Evolutionary conservation across 202 grass and related monocot genomes (phyloP), one percentile per base, ranked within the genome.

Genomic region (Carex arenaria): DNA sequence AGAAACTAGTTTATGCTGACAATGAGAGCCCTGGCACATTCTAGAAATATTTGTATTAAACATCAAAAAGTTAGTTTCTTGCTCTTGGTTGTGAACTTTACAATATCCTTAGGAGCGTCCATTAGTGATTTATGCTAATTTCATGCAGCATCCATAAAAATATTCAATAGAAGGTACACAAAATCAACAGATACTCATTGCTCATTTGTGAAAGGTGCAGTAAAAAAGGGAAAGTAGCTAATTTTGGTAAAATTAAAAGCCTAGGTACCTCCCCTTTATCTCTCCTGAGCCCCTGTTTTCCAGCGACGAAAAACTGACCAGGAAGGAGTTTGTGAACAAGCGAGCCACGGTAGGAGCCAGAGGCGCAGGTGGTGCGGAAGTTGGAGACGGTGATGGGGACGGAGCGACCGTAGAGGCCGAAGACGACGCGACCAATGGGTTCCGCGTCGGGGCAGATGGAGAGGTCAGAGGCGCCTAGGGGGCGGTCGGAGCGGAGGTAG

Each of bases 261-360:
- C 20, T 30, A 2, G 15, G 20, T 74, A 78, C 95, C 69, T 86
- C 92, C 15, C 92, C 92, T 83, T 91, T 97, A 47, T 97, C 94
- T 81, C 82, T 85, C 40, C 89, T 80, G 32, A 79, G 63, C 38
- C 92, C 90, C 87, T 98, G 95, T 61, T 81, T 91, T 57, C 95
- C 95, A 53, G 89, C 92, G 78, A 90, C 85, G 70, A 98, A 98
- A 86, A 98, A 94, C 54, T 91, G 95, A 61, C 95, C 95, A 22
- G 89, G 87, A 62, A 90, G 70, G 69, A 98, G 87, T 84, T 98
- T 98, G 66, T 98, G 95, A 64, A 98, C 86, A 78, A 98, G 90
- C 5, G 92, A 91, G 8, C 95, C 95, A 43, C 86, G 87, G 75
- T 98, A 98, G 80, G 95, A 85, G 78, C 90, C 80, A 66, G 92